Percentiles rank a stretch among this genome's conserved stretches.
phyloP scores from a whole-genome alignment of 78 protist genomes.

The Dictyostelium capitatum region DNA sequence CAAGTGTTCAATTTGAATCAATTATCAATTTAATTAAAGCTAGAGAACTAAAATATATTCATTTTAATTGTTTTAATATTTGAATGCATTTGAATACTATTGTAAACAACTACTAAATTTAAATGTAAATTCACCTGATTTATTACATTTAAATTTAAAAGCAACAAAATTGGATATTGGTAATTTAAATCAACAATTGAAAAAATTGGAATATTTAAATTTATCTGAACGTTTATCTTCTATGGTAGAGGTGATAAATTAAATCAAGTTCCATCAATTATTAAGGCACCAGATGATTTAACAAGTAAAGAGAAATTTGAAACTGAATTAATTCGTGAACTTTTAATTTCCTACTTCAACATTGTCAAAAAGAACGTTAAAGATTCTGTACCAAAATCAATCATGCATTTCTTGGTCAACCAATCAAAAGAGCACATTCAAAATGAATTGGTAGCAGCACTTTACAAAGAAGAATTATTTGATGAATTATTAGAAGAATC shows the following conservation, averaged over 20 bases:
- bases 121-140: no score
- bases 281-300: slow-evolving; percentile 67
- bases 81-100: no score
- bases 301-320: slow-evolving; percentile 51
- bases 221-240: no score
- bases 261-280: slow-evolving; percentile 55
- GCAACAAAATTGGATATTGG: no score
- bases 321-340: slow-evolving; percentile 83
- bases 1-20: no score
- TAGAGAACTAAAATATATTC: no score
- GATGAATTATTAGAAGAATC: slow-evolving; percentile 90
- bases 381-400: slow-evolving; percentile 96
- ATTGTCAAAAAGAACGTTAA: slow-evolving; percentile 92
- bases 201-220: no score
- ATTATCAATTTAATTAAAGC: no score
- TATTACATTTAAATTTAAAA: no score
- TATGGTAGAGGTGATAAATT: slow-evolving; percentile 41
- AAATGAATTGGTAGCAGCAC: slow-evolving; percentile 85
- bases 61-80: no score
- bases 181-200: no score
- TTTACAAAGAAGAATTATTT: slow-evolving; percentile 91
- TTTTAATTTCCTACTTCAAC: slow-evolving; percentile 88
- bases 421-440: slow-evolving; percentile 87
- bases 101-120: no score
- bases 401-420: slow-evolving; percentile 96